These are phyloP conservation scores for Halophytophthora batemanensis DNA, from an alignment of 352 stramenopile species.

Conservation along the genomic window DNA sequence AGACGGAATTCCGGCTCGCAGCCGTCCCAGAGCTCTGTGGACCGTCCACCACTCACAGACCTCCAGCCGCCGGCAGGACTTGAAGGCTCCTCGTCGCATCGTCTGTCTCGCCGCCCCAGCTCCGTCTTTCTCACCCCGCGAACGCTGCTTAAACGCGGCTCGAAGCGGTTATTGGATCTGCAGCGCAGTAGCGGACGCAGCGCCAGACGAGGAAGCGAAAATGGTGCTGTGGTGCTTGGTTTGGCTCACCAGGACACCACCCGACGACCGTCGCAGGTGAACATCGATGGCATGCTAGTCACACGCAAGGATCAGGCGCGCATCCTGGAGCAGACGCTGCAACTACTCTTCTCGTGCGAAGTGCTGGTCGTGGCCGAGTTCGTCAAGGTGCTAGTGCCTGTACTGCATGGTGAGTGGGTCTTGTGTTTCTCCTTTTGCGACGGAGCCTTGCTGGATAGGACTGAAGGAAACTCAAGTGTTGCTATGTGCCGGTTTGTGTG, in stretches of 20 bases:
- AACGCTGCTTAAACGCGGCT: conserved; percentile 15
- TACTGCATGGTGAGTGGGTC: conserved; percentile 17
- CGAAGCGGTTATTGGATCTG: conserved; percentile 24
- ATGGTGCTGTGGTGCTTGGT: not conserved
- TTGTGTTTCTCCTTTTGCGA: conserved; percentile 10
- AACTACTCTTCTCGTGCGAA: conserved; percentile 36
- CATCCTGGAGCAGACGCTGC: conserved; percentile 26
- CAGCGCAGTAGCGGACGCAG: conserved; percentile 6
- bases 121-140: conserved; percentile 26
- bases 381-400: conserved; percentile 30
- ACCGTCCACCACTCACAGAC: conserved; percentile 14
- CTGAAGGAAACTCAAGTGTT: conserved; percentile 7
- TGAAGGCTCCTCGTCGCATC: not conserved
- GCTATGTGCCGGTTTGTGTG: conserved; percentile 1
- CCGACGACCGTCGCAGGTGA: conserved; percentile 14
- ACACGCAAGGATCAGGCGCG: conserved; percentile 28
- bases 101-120: conserved; percentile 4
- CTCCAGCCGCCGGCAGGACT: conserved; percentile 8
- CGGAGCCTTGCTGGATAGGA: conserved; percentile 7
- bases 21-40: conserved; percentile 3
- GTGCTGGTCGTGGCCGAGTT: conserved; percentile 32
- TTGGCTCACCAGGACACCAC: not conserved
- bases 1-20: not conserved
- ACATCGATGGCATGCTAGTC: conserved; percentile 25
- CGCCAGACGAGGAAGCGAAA: not conserved